Conservation (phyloP, 2,329 filamentous ascomycete species). For the Thelonectria discophora region DNA sequence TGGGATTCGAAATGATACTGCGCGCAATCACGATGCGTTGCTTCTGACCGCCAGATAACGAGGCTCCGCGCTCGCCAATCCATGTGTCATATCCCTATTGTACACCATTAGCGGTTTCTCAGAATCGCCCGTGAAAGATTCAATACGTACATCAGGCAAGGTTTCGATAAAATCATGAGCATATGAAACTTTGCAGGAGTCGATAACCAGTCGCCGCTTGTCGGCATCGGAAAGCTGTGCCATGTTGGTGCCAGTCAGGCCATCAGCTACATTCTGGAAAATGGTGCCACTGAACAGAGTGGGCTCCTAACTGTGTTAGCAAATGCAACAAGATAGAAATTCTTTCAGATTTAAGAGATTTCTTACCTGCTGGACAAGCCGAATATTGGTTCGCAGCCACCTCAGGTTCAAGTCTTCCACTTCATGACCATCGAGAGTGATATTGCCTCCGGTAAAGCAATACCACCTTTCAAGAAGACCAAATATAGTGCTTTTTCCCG, state of each 20-base stretch:
- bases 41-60: slow-evolving; percentile 72
- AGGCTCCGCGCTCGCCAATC: slow-evolving; percentile 71
- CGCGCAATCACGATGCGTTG: slow-evolving; percentile 74
- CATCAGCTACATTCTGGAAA: slow-evolving; percentile 60
- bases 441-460: slow-evolving; percentile 54
- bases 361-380: slow-evolving; percentile 57
- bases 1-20: slow-evolving; percentile 70
- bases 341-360: too few species aligned
- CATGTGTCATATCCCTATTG: slow-evolving; percentile 64
- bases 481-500: slow-evolving; percentile 67
- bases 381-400: slow-evolving; percentile 62
- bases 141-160: slow-evolving; percentile 51
- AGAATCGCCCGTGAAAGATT: accelerated
- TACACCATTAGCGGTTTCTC: slow-evolving; percentile 35
- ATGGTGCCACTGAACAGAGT: slow-evolving; percentile 63
- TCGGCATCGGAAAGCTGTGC: slow-evolving; percentile 52
- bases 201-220: slow-evolving; percentile 54
- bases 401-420: slow-evolving; percentile 57
- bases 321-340: too few species aligned
- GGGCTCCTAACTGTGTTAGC: slow-evolving; percentile 53
- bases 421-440: slow-evolving; percentile 56
- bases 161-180: slow-evolving; percentile 62
- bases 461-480: slow-evolving; percentile 70
- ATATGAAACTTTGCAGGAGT: slow-evolving; percentile 60
- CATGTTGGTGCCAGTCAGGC: slow-evolving; percentile 52